phyloP scores from a whole-genome alignment of 2,329 filamentous ascomycete species.

The Plenodomus biglobosus region DNA sequence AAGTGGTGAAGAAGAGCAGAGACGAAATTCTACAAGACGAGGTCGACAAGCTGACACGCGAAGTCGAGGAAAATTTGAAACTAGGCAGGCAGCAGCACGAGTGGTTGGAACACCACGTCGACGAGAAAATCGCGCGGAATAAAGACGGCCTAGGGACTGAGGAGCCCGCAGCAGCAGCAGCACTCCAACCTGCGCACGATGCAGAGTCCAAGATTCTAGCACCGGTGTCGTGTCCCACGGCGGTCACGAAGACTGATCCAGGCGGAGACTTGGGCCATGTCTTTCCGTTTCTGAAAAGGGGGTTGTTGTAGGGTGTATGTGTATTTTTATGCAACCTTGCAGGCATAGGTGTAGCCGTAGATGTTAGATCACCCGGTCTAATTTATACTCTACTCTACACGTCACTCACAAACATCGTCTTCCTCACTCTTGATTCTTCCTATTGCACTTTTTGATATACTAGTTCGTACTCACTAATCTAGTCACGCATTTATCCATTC shows the following conservation, averaged over 20 bases:
- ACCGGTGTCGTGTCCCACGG: slow-evolving; percentile 6
- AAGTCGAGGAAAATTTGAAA: slow-evolving; percentile 58
- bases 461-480: too few relatives aligned
- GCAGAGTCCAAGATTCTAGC: slow-evolving; percentile 10
- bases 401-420: too few relatives aligned
- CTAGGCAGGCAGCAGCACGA: slow-evolving; percentile 32
- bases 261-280: slow-evolving; percentile 29
- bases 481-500: too few relatives aligned
- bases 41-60: slow-evolving; percentile 59
- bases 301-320: slow-evolving; percentile 47
- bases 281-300: slow-evolving; percentile 41
- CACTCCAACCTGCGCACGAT: slow-evolving; percentile 7
- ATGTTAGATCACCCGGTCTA: too few relatives aligned
- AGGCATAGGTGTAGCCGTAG: too few relatives aligned
- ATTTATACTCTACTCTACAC: too few relatives aligned
- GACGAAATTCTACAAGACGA: slow-evolving; percentile 62
- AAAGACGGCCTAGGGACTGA: slow-evolving; percentile 11
- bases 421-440: too few relatives aligned
- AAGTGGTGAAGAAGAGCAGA: slow-evolving; percentile 49
- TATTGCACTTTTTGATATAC: too few relatives aligned
- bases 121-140: slow-evolving; percentile 29
- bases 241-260: slow-evolving; percentile 4
- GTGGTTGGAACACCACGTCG: slow-evolving; percentile 40
- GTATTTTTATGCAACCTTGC: neutral
- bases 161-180: neutral